These are phyloP conservation scores for Adansonia grandidieri DNA, from an alignment of 441 rosid genomes.

Conservation along the genomic window DNA sequence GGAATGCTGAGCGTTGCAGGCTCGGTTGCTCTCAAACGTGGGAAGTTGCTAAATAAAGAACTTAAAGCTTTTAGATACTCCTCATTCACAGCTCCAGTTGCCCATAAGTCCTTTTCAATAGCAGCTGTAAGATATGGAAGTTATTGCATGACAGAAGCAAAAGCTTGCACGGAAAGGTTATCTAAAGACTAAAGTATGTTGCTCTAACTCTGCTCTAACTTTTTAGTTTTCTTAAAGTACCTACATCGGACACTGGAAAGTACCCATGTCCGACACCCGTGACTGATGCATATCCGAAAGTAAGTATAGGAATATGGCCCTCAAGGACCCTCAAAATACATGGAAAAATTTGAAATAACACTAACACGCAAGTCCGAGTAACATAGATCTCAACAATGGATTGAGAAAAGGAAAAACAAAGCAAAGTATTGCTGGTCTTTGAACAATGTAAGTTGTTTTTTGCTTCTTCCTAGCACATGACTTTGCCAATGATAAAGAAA, in stretches of 20 bases:
- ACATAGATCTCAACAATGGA: not conserved
- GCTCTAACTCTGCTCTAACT: no score
- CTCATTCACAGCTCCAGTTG: conserved; percentile 92
- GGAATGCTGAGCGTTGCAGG: conserved; percentile 99
- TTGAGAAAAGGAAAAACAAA: conserved; percentile 19
- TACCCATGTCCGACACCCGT: no score
- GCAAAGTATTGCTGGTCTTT: conserved; percentile 12
- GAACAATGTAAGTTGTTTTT: conserved; percentile 3
- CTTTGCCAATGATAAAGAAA: not conserved
- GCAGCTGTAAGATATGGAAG: conserved; percentile 77
- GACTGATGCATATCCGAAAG: no score
- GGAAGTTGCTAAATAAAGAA: conserved; percentile 92
- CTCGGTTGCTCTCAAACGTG: conserved; percentile 96
- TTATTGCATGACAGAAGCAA: conserved; percentile 20
- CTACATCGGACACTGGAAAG: no score
- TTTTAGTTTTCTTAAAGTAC: no score
- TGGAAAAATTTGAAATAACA: no score
- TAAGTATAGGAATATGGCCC: no score
- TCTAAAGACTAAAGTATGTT: not conserved
- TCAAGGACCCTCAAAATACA: no score
- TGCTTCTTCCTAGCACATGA: conserved; percentile 13
- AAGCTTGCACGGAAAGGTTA: conserved; percentile 20
- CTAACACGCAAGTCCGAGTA: no score
- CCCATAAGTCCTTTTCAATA: conserved; percentile 98
- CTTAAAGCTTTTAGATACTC: conserved; percentile 95